These are phyloP conservation scores for Albatrellus sp. DNA, from an alignment of 1,284 basidiomycete species.

Conservation along the genomic window DNA sequence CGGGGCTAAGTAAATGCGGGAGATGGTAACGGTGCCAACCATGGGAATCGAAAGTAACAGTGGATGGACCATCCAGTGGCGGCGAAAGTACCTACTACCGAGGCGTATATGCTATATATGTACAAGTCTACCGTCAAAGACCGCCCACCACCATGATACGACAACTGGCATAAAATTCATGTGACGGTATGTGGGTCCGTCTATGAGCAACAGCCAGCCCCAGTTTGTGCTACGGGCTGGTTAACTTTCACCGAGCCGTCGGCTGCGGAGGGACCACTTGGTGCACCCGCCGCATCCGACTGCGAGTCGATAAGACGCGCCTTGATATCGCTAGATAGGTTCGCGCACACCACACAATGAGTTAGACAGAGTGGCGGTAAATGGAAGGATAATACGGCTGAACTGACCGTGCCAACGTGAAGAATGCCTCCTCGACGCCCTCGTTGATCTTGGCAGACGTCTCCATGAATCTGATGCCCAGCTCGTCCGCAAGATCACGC, in stretches of 20 bases:
- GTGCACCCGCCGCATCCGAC: constrained; percentile 46
- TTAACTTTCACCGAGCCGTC: constrained; percentile 52
- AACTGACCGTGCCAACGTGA: constrained; percentile 83
- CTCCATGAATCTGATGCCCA: constrained; percentile 95
- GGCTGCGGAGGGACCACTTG: constrained; percentile 25
- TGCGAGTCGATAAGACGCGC: constrained; percentile 92
- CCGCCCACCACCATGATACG: background rate
- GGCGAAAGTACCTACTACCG: background rate
- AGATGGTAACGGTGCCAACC: background rate
- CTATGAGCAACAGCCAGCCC: constrained; percentile 48
- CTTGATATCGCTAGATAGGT: constrained; percentile 76
- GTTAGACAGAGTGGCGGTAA: background rate
- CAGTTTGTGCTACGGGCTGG: constrained; percentile 34
- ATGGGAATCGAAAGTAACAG: background rate
- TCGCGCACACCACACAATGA: background rate
- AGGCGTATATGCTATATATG: background rate
- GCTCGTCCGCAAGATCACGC: constrained; percentile 71
- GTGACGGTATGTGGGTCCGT: background rate
- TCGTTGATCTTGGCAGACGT: constrained; percentile 97
- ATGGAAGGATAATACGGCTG: background rate
- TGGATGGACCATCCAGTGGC: background rate
- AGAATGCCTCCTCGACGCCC: constrained; percentile 98
- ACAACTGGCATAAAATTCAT: background rate
- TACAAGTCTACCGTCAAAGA: background rate
- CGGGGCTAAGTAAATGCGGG: background rate